A percentile compares a stretch with the other conserved stretches of the same genome.
Evolutionary conservation across 768 basidiomycete species (phyloP).

Genomic region (Termitomyces heimii): DNA sequence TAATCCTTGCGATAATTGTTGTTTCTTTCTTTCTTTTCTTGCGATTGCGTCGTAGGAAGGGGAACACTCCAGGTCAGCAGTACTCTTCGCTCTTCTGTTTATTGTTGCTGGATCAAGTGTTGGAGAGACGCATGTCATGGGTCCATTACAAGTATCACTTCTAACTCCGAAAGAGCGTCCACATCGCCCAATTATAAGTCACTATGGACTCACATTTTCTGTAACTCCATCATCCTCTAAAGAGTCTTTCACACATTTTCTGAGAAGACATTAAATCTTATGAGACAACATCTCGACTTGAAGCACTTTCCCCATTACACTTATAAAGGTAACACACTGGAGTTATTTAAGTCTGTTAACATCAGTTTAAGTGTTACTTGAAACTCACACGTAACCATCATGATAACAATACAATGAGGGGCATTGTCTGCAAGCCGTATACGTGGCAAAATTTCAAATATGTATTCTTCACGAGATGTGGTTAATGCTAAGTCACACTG

Average conservation of each 20-base stretch:
- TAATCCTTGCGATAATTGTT: background rate
- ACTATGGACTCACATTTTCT: constrained; percentile 22
- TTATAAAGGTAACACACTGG: no score
- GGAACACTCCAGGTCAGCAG: background rate
- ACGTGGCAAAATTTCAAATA: background rate
- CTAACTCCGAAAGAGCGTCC: constrained; percentile 24
- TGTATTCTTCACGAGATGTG: background rate
- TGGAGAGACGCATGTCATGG: constrained; percentile 14
- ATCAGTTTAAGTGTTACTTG: background rate
- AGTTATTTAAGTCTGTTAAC: no score
- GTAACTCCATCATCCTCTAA: constrained; percentile 12
- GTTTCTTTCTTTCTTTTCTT: background rate
- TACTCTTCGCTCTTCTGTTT: background rate
- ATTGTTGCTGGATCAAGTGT: background rate
- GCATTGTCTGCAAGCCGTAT: no score
- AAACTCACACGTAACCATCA: background rate
- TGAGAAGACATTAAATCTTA: background rate
- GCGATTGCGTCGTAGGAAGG: constrained; percentile 2
- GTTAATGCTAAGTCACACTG: background rate
- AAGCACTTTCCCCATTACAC: background rate
- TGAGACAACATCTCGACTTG: background rate
- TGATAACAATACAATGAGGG: background rate
- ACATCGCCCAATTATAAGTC: constrained; percentile 23
- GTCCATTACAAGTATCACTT: constrained; percentile 20
- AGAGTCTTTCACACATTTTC: constrained; percentile 11